A percentile compares a stretch with the other conserved stretches of the same genome.
Conservation (phyloP, 192 early-diverging fungal species). For the Oehlia diaphana region DNA sequence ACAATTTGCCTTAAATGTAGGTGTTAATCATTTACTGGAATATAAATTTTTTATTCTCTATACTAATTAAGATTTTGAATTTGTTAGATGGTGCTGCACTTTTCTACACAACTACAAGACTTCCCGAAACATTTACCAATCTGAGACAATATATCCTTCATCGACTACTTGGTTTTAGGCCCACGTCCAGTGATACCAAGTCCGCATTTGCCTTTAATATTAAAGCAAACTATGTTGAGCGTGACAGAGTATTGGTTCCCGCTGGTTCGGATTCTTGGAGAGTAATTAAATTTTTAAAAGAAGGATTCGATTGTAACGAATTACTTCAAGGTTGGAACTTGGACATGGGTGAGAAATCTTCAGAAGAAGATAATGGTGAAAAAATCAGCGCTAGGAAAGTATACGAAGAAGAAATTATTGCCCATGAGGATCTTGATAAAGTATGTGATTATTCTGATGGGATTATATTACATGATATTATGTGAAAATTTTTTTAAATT, state of each 20-base stretch:
- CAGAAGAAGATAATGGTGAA: slow-evolving; percentile 33
- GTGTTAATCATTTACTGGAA: slow-evolving; percentile 14
- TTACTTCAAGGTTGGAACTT: slow-evolving; percentile 62
- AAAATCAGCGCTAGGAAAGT: slow-evolving; percentile 54
- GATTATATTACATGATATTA: not conserved
- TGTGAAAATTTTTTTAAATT: not conserved
- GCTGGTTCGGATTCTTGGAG: slow-evolving; percentile 92
- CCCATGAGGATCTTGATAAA: slow-evolving; percentile 14
- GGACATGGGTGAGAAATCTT: slow-evolving; percentile 45
- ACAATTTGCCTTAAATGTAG: slow-evolving; percentile 89
- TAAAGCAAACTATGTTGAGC: slow-evolving; percentile 82
- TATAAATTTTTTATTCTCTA: not conserved
- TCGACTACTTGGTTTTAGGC: slow-evolving; percentile 52
- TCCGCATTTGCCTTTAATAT: slow-evolving; percentile 58
- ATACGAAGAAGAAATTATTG: slow-evolving; percentile 67
- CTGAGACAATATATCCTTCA: slow-evolving; percentile 84
- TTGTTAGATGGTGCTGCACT: slow-evolving; percentile 80
- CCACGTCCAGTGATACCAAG: slow-evolving; percentile 29
- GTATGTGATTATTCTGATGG: not conserved
- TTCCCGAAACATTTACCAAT: slow-evolving; percentile 71
- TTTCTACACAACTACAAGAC: slow-evolving; percentile 83
- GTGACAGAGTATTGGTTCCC: slow-evolving; percentile 86
- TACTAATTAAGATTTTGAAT: not conserved
- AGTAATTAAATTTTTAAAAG: slow-evolving; percentile 76
- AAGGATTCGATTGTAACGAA: slow-evolving; percentile 70